A percentile compares a stretch with the other conserved stretches of the same genome.
phyloP scores from a whole-genome alignment of 2,329 filamentous ascomycete genomes.

The Akanthomyces lecanii region DNA sequence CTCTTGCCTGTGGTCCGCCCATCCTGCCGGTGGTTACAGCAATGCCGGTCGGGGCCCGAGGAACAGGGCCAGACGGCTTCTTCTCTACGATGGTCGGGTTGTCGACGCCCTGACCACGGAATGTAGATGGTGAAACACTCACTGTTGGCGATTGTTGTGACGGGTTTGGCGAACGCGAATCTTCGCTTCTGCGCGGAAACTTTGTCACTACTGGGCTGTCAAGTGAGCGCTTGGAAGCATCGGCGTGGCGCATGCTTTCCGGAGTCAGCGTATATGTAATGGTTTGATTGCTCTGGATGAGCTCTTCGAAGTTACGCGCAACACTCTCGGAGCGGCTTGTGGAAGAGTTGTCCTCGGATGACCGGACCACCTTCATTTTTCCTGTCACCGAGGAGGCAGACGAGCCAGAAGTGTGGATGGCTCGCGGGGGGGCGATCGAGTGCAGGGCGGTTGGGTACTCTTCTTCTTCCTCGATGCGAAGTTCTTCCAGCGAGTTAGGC shows the following conservation, averaged over 20 bases:
- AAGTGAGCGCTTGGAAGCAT: slow-evolving; percentile 44
- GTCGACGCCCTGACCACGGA: slow-evolving; percentile 14
- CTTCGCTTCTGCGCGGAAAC: slow-evolving; percentile 45
- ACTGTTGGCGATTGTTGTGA: slow-evolving; percentile 40
- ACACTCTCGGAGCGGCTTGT: slow-evolving; percentile 51
- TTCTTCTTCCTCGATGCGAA: slow-evolving; percentile 24
- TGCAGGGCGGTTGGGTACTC: slow-evolving; percentile 6
- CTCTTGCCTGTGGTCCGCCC: slow-evolving; percentile 50
- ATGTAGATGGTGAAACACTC: slow-evolving; percentile 3
- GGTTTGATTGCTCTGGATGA: slow-evolving; percentile 78
- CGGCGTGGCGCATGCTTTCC: slow-evolving; percentile 71
- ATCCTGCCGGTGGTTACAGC: slow-evolving; percentile 22
- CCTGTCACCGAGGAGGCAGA: slow-evolving; percentile 46
- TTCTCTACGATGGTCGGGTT: slow-evolving; percentile 18
- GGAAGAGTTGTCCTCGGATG: slow-evolving; percentile 53
- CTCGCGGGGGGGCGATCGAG: slow-evolving; percentile 27
- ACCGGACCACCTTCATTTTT: slow-evolving; percentile 51
- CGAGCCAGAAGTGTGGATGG: slow-evolving; percentile 47
- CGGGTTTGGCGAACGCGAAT: slow-evolving; percentile 37
- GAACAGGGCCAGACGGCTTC: slow-evolving; percentile 21
- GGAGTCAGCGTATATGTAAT: slow-evolving; percentile 80
- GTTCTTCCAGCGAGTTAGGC: slow-evolving; percentile 3
- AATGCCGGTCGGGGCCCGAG: slow-evolving; percentile 23
- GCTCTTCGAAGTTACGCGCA: slow-evolving; percentile 67
- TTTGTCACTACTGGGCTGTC: slow-evolving; percentile 40